phyloP scores from a whole-genome alignment of 192 early-diverging fungal species.

The Geranomyces variabilis region DNA sequence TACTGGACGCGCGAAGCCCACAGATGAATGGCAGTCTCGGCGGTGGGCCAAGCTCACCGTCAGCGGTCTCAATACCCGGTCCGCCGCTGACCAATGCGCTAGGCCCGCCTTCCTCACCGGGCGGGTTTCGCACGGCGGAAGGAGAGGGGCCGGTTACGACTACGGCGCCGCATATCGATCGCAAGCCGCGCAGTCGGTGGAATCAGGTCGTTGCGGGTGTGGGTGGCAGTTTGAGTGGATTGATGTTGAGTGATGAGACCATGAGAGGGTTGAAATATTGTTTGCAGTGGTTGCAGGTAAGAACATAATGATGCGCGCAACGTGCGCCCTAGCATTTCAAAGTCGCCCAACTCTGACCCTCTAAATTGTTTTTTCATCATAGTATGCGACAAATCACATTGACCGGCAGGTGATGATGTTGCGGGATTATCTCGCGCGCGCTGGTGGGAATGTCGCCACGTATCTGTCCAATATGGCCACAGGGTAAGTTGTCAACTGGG shows the following conservation, averaged over 20 bases:
- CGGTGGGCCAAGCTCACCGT: neutral
- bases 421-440: slow-evolving; percentile 30
- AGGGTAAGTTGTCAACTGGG: neutral
- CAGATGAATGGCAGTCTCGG: neutral
- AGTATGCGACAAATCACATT: slow-evolving; percentile 71
- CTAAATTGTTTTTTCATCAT: neutral
- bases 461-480: slow-evolving; percentile 8
- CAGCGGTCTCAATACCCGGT: slow-evolving; percentile 8
- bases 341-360: too few relatives aligned
- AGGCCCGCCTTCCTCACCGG: slow-evolving; percentile 2
- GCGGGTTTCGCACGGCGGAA: neutral
- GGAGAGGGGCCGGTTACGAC: slow-evolving; percentile 14
- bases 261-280: slow-evolving; percentile 88
- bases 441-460: slow-evolving; percentile 15
- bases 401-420: slow-evolving; percentile 42
- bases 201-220: slow-evolving; percentile 64
- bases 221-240: slow-evolving; percentile 68
- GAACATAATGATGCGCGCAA: slow-evolving; percentile 7
- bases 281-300: slow-evolving; percentile 75
- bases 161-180: slow-evolving; percentile 45
- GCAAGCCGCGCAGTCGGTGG: slow-evolving; percentile 58
- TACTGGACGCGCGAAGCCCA: slow-evolving; percentile 13
- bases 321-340: too few relatives aligned
- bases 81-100: slow-evolving; percentile 34
- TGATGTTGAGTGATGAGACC: slow-evolving; percentile 86